Conservation (phyloP, 306 rosid genomes). For the Glycine latifolia region DNA sequence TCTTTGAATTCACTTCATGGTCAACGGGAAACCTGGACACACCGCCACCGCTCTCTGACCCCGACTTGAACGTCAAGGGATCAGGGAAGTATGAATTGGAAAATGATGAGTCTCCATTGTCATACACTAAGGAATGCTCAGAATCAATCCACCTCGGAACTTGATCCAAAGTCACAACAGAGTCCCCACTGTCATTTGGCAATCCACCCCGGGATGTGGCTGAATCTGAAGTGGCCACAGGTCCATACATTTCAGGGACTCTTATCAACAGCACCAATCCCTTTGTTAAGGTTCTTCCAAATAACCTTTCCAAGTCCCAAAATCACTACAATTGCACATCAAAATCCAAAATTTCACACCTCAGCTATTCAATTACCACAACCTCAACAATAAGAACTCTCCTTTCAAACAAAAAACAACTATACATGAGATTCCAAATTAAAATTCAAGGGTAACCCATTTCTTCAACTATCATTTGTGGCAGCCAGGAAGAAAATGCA, state of each 20-base stretch:
- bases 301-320: constrained; percentile 38
- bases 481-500: constrained; percentile 44
- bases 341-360: constrained; percentile 40
- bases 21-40: constrained; percentile 87
- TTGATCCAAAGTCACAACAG: constrained; percentile 84
- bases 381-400: constrained; percentile 37
- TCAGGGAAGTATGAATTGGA: constrained; percentile 74
- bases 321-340: constrained; percentile 44
- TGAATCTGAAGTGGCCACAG: constrained; percentile 67
- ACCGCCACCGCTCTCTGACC: constrained; percentile 55
- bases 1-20: constrained; percentile 80
- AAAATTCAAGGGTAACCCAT: constrained; percentile 31
- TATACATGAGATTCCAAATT: constrained; percentile 22
- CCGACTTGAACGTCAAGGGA: constrained; percentile 70
- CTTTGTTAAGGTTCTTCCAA: constrained; percentile 40
- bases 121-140: constrained; percentile 69
- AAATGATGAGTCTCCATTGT: constrained; percentile 70
- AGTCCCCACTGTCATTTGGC: constrained; percentile 72
- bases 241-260: constrained; percentile 68
- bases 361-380: constrained; percentile 38
- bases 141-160: constrained; percentile 96
- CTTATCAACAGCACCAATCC: constrained; percentile 49
- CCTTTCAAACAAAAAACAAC: constrained; percentile 8
- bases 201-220: constrained; percentile 68
- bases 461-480: constrained; percentile 42